Base-by-base conservation (phyloP, 176 grass and related monocot genomes). In the Aegilops speltoides region DNA sequence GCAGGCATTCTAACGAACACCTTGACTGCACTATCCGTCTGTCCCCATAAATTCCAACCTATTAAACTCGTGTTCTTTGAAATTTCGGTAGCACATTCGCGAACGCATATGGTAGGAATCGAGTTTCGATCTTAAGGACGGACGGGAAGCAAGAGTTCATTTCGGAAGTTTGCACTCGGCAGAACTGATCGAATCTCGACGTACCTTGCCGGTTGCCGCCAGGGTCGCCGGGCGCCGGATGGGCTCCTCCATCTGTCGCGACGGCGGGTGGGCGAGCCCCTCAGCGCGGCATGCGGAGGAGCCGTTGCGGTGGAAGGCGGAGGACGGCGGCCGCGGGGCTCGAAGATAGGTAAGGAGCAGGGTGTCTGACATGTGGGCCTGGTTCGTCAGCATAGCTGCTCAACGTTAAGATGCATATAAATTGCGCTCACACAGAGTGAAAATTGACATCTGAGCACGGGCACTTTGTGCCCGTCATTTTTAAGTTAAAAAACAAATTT, bases 1-100 rank as follows among this genome's bases (percentile, higher is more conserved):
- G n/a, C 24, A 4, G 77, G 32, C 31, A 79, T 62, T 79, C 32
- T 62, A 38, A 24, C 32, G 22, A 79, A 79, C 77, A 79, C 77
- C 54, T 62, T 52, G 48, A 15, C 48, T 52, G 48, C 48, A 16
- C 1, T 17, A 52, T 17, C 5, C 48, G 48, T 52, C 48, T 25
- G 32, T 4, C 56, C 22, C 20, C 76, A 38, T 8, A 32, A 38
- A 33, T 15, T 23, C 13, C 12, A 61, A 43, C 15, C 4, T 2
- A 45, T 37, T 7, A 43, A 79, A 64, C 10, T 40, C 26, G 22
- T 4, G 12, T 34, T 9, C 60, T 68, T 54, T 36, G 0, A 59
- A 43, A 57, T 34, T 76, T 5, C 38, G 7, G 38, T 7, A 6
- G 7, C 46, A 75, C 23, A 48, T 75, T 10, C 6, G 72, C 72